phyloP scores from a whole-genome alignment of 1,139 yeast genomes.

The Kazachstania sp. region DNA sequence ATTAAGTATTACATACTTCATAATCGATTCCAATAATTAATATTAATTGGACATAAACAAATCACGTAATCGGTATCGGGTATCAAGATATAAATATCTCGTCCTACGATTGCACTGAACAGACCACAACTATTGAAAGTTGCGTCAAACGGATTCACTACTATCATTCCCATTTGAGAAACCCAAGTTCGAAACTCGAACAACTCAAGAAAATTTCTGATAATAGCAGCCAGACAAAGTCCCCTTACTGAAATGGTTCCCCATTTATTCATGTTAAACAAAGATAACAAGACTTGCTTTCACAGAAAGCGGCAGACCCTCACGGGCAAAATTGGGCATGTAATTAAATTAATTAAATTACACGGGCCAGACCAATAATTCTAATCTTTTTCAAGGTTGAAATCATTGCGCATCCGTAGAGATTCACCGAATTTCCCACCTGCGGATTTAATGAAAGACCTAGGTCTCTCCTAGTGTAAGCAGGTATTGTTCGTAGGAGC shows the following conservation, averaged over 20 bases:
- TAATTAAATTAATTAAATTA: neutral
- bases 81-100: neutral
- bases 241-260: constrained; percentile 8
- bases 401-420: constrained; percentile 15
- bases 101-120: constrained; percentile 34
- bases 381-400: neutral
- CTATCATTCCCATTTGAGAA: constrained; percentile 27
- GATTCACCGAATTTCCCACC: constrained; percentile 35
- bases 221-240: constrained; percentile 8
- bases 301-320: constrained; percentile 20
- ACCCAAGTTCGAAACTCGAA: neutral
- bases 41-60: neutral
- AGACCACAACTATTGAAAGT: constrained; percentile 19
- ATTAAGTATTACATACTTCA: neutral
- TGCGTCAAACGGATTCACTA: constrained; percentile 26
- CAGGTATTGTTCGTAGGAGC: constrained; percentile 27
- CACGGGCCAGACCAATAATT: neutral
- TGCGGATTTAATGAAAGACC: constrained; percentile 12
- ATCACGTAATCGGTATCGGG: neutral
- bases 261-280: neutral
- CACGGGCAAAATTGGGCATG: constrained; percentile 14
- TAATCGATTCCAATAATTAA: neutral
- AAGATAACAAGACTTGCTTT: constrained; percentile 11
- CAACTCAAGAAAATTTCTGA: constrained; percentile 13
- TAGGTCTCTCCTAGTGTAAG: constrained; percentile 10